phyloP scores from a whole-genome alignment of 805 yeast species.

The Saturnispora kantuleensis region DNA sequence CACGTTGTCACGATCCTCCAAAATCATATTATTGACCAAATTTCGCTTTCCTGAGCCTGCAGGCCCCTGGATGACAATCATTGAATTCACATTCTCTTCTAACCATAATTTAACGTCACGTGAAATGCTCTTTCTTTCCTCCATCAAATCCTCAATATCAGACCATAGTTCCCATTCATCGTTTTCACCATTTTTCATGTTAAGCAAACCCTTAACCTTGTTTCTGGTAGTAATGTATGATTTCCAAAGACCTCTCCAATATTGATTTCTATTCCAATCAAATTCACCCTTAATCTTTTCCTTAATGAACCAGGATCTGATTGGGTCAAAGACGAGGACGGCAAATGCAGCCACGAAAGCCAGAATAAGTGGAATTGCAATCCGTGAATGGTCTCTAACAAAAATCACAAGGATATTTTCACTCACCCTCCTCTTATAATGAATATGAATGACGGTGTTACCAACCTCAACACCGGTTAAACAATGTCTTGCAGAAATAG shows the following conservation, averaged over 20 bases:
- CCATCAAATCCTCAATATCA: constrained; percentile 38
- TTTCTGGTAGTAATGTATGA: constrained; percentile 21
- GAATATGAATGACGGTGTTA: constrained; percentile 61
- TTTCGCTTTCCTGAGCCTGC: constrained; percentile 91
- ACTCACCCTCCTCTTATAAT: constrained; percentile 49
- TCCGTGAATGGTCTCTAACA: constrained; percentile 66
- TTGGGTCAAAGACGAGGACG: constrained; percentile 85
- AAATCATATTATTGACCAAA: constrained; percentile 58
- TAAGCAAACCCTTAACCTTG: constrained; percentile 19
- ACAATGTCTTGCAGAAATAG: constrained; percentile 85
- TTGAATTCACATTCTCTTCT: constrained; percentile 82
- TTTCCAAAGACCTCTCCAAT: constrained; percentile 27
- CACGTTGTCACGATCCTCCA: constrained; percentile 50
- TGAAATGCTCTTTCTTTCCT: constrained; percentile 57
- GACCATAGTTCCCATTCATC: constrained; percentile 15
- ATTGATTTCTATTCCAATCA: constrained; percentile 30
- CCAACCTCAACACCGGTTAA: constrained; percentile 66
- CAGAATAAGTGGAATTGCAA: constrained; percentile 68
- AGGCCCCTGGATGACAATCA: constrained; percentile 85
- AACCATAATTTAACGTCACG: constrained; percentile 70
- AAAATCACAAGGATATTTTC: constrained; percentile 47
- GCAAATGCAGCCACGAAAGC: constrained; percentile 77
- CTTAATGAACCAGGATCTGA: constrained; percentile 69
- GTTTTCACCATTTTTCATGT: constrained; percentile 10
- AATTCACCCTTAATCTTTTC: constrained; percentile 58